These are phyloP conservation scores for Mercurialis annua DNA, from an alignment of 345 rosid genomes.

Conservation along the genomic window DNA sequence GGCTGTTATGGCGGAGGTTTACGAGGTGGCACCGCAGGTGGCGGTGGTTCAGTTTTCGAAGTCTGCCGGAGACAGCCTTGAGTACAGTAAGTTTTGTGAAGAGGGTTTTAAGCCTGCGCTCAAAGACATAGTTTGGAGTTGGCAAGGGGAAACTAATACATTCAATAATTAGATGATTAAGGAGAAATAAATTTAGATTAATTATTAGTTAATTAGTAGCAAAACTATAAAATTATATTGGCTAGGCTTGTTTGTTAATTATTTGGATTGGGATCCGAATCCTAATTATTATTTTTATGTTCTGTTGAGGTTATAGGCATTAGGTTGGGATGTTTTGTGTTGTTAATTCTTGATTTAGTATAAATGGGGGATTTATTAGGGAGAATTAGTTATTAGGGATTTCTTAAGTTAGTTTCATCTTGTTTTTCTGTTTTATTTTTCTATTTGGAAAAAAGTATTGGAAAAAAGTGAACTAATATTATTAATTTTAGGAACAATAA, in stretches of 20 bases:
- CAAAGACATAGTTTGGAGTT: conserved; percentile 48
- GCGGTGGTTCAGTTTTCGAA: conserved; percentile 34
- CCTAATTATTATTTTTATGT: neutral
- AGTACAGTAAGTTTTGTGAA: conserved; percentile 41
- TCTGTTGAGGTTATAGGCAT: neutral
- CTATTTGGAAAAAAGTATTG: too few relatives aligned
- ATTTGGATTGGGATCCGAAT: too few relatives aligned
- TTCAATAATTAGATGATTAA: neutral
- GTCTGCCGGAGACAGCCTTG: conserved; percentile 41
- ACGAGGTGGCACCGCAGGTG: conserved; percentile 24
- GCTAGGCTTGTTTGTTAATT: too few relatives aligned
- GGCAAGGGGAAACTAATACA: conserved; percentile 35
- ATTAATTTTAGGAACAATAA: too few relatives aligned
- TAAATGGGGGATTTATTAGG: neutral
- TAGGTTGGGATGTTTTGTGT: conserved; percentile 1
- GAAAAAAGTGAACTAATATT: too few relatives aligned
- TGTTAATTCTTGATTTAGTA: neutral
- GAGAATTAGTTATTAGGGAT: neutral
- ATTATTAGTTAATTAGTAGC: neutral
- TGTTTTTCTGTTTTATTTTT: too few relatives aligned
- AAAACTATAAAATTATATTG: neutral
- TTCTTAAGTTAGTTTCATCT: too few relatives aligned
- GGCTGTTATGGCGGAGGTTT: conserved; percentile 26
- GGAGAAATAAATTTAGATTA: neutral
- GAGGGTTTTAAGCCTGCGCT: conserved; percentile 46